Evolutionary conservation across 2,329 filamentous ascomycete genomes (phyloP), one percentile per base, ranked within the genome.

Genomic region (Neofusicoccum umdonicola): DNA sequence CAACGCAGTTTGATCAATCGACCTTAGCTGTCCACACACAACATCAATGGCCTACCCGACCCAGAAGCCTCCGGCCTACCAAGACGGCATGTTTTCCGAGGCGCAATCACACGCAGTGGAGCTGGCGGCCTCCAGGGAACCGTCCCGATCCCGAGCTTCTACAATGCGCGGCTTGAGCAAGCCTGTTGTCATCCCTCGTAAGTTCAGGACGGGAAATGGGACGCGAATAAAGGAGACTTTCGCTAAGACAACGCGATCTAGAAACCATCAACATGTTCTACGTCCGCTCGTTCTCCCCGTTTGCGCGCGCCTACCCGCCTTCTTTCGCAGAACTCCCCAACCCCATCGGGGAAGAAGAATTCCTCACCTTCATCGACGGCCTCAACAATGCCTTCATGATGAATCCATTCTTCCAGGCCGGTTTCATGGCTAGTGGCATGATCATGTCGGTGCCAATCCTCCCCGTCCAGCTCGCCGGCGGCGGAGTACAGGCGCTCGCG

Each of bases 301-400:
- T 63, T 27, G 50, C 50, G 7, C 61, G 61, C 0, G 61, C 50
- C 12, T 56, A 63, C 17, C 37, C 61, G 6, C 61, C 61, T 9
- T 50, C 50, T 2, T 41, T 63, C 3, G 61, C 50, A n/a, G 22
- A 54, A 6, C 50, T 63, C 1, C 61, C 61, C 1, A 37, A 47
- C 9, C 52, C 47, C 15, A 69, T 71, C 52, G 56, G 62, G 9
- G 56, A 68, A 34, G 22, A 65, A 39, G 68, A 71, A 19, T 73
- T 73, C 63, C 67, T 74, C 17, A 44, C 65, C 6, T 73, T 74
- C 65, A 65, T 74, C 64, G 71, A 73, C 50, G 68, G 69, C 8
- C 67, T 74, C 37, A 74, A 74, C 62, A 65, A 70, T 44, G 69
- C 66, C 42, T 73, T 71, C 64, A 64, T 74, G 37, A 71, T 70